These are phyloP conservation scores for Microcyclosporella mali DNA, from an alignment of 2,329 filamentous ascomycete genomes.

Conservation along the genomic window DNA sequence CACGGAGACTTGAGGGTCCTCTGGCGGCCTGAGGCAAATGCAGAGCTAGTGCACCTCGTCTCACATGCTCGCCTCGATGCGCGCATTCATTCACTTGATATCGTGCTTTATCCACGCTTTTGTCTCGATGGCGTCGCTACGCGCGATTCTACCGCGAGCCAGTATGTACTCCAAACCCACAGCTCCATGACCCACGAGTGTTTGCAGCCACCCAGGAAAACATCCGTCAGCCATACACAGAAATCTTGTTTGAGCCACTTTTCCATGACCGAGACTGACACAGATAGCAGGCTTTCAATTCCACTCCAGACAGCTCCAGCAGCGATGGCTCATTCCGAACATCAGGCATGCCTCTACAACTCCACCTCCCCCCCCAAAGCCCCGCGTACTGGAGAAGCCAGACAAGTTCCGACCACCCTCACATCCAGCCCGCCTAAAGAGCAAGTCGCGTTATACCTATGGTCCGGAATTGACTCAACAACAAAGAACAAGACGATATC, in stretches of 20 bases:
- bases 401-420: slow-evolving; percentile 88
- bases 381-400: slow-evolving; percentile 75
- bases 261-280: slow-evolving; percentile 2
- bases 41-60: too few species aligned
- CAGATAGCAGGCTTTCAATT: slow-evolving; percentile 17
- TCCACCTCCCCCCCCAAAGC: slow-evolving; percentile 45
- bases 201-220: too few species aligned
- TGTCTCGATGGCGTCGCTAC: slow-evolving; percentile 10
- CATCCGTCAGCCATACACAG: not conserved
- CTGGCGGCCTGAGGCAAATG: too few species aligned
- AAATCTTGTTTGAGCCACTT: too few species aligned
- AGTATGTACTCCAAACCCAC: too few species aligned
- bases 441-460: slow-evolving; percentile 59
- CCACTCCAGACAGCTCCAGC: slow-evolving; percentile 24
- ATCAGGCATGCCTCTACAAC: slow-evolving; percentile 30
- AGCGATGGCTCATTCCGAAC: slow-evolving; percentile 4
- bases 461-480: slow-evolving; percentile 63
- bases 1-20: too few species aligned
- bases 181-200: too few species aligned
- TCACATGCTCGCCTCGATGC: too few species aligned
- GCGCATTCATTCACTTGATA: too few species aligned
- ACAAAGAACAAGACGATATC: slow-evolving; percentile 69
- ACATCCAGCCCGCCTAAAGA: slow-evolving; percentile 65
- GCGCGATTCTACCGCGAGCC: slow-evolving; percentile 1
- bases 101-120: too few species aligned